These are phyloP conservation scores for maize (Zea mays) DNA, from an alignment of 176 grass and related monocot genomes.

Conservation along the genomic window Zm-B73-REFERENCE-NAM-5.0 NC_050100.1:40835001-40835500, in stretches of 20 bases:
- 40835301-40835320: not conserved
- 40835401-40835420: not conserved
- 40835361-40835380: not conserved
- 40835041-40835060: constrained; percentile 9
- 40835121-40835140: not conserved
- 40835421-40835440: not conserved
- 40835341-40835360: not conserved
- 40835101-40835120: constrained; percentile 11
- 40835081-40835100: not conserved
- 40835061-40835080: not conserved
- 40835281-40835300: not conserved
- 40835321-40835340: not conserved
- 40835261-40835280: not conserved
- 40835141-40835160: not conserved
- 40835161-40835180: not conserved
- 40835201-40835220: not conserved
- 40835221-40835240: not conserved
- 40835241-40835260: not conserved
- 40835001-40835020: not conserved
- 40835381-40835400: constrained; percentile 10
- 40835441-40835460: constrained; percentile 11
- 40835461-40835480: not conserved
- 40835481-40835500: not conserved
- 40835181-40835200: not conserved
- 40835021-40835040: constrained; percentile 3